These are phyloP conservation scores for Arachis stenosperma DNA, from an alignment of 306 rosid species.

Conservation along the genomic window DNA sequence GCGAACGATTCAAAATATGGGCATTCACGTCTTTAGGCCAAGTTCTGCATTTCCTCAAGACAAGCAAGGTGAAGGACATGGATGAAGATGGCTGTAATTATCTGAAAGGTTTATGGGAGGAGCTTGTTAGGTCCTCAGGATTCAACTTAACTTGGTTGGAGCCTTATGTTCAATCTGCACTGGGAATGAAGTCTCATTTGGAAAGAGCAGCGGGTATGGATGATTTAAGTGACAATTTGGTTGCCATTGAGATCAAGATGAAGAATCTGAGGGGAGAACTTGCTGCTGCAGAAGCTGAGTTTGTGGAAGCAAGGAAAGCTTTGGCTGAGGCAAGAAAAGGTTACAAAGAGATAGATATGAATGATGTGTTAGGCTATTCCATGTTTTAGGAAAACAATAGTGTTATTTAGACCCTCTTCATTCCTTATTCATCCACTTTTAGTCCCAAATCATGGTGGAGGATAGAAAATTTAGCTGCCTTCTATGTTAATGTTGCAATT, in stretches of 20 bases:
- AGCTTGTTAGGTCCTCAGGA: conserved; percentile 39
- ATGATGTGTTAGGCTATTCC: conserved; percentile 43
- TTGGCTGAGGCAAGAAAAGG: conserved; percentile 27
- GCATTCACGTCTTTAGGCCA: conserved; percentile 44
- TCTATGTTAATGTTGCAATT: no score
- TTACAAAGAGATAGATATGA: conserved; percentile 36
- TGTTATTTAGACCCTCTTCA: no score
- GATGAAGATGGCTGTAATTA: conserved; percentile 33
- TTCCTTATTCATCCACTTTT: not conserved
- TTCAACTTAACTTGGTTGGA: conserved; percentile 44
- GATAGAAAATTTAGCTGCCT: not conserved
- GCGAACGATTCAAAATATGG: conserved; percentile 36
- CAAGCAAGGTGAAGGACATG: conserved; percentile 40
- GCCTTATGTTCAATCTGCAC: conserved; percentile 47
- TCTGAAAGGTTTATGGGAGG: conserved; percentile 39
- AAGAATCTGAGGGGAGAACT: conserved; percentile 39
- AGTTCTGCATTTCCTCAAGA: conserved; percentile 41
- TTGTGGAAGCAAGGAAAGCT: conserved; percentile 28
- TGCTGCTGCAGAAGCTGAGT: conserved; percentile 35
- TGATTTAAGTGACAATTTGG: conserved; percentile 3
- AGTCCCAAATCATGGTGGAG: not conserved
- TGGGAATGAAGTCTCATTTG: conserved; percentile 17
- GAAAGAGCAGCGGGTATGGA: conserved; percentile 17
- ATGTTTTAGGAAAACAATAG: conserved; percentile 29
- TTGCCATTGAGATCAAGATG: conserved; percentile 31